These are phyloP conservation scores for Tympanopsis confertula DNA, from an alignment of 2,329 filamentous ascomycete species.

Conservation along the genomic window DNA sequence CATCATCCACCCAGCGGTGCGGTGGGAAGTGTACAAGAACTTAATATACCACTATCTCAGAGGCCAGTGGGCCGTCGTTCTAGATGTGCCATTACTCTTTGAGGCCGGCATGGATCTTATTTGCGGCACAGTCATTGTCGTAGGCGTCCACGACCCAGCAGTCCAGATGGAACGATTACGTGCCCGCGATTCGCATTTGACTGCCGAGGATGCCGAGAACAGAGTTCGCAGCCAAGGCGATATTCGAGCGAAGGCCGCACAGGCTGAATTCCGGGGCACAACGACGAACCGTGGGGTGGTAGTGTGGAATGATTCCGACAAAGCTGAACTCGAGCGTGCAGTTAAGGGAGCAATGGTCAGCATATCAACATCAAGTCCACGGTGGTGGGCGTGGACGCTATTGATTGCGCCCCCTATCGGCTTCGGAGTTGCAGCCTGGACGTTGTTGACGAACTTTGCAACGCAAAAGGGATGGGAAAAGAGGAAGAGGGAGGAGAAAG, in stretches of 20 bases:
- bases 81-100: slow-evolving; percentile 86
- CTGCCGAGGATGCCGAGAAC: slow-evolving; percentile 75
- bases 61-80: slow-evolving; percentile 77
- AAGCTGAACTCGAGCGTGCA: slow-evolving; percentile 55
- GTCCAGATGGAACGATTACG: slow-evolving; percentile 74
- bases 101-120: slow-evolving; percentile 77
- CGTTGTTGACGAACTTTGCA: slow-evolving; percentile 58
- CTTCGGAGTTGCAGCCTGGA: slow-evolving; percentile 55
- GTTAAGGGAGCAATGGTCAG: slow-evolving; percentile 54
- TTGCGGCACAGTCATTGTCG: slow-evolving; percentile 77
- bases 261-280: slow-evolving; percentile 53
- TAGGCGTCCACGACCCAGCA: slow-evolving; percentile 68
- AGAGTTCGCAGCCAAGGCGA: slow-evolving; percentile 78
- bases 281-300: slow-evolving; percentile 55
- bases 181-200: slow-evolving; percentile 66
- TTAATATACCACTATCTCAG: slow-evolving; percentile 62
- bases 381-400: slow-evolving; percentile 73
- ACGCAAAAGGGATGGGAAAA: slow-evolving; percentile 62
- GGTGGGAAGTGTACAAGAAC: slow-evolving; percentile 66
- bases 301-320: slow-evolving; percentile 79
- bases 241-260: slow-evolving; percentile 69
- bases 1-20: slow-evolving; percentile 87
- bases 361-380: slow-evolving; percentile 52
- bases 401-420: slow-evolving; percentile 66
- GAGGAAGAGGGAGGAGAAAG: slow-evolving; percentile 28